Evolutionary conservation across 768 basidiomycete genomes (phyloP).

Genomic region (Lactarius hatsudake): DNA sequence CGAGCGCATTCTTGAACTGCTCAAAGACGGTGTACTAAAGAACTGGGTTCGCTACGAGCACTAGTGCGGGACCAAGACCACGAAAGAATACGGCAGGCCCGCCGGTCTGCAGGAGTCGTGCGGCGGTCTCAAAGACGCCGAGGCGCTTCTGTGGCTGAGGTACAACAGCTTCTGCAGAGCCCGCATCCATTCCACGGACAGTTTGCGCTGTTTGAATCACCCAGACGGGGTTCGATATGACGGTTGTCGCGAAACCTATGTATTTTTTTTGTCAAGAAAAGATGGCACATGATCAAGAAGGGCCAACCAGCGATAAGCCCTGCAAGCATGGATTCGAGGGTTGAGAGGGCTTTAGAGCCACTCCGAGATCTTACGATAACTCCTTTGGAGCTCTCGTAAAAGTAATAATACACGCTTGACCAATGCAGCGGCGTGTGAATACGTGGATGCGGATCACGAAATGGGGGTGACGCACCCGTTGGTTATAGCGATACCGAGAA

Average conservation of each 20-base stretch:
- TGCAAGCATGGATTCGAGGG: slow-evolving; percentile 86
- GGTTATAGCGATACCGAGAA: slow-evolving; percentile 89
- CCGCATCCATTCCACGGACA: slow-evolving; percentile 50
- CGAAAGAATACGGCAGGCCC: slow-evolving; percentile 87
- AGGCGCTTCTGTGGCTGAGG: slow-evolving; percentile 46
- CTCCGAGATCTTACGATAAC: slow-evolving; percentile 51
- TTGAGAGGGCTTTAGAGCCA: slow-evolving; percentile 69
- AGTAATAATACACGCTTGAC: slow-evolving; percentile 86
- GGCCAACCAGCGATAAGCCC: slow-evolving; percentile 78
- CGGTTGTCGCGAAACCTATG: slow-evolving; percentile 80
- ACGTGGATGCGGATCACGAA: background rate
- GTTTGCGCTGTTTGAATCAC: slow-evolving; percentile 91
- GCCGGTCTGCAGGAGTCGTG: slow-evolving; percentile 66
- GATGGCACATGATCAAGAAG: background rate
- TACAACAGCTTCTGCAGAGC: slow-evolving; percentile 16
- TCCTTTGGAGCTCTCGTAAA: slow-evolving; percentile 71
- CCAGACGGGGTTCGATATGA: slow-evolving; percentile 95
- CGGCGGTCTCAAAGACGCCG: slow-evolving; percentile 62
- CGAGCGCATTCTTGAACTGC: slow-evolving; percentile 83
- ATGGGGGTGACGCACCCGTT: slow-evolving; percentile 60
- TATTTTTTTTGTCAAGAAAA: slow-evolving; percentile 6
- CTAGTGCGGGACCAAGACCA: slow-evolving; percentile 90
- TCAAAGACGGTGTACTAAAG: slow-evolving; percentile 95
- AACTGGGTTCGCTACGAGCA: slow-evolving; percentile 92
- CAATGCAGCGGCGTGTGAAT: background rate